Conservation (phyloP, 805 yeast species). For the Starmerella etchellsii region DNA sequence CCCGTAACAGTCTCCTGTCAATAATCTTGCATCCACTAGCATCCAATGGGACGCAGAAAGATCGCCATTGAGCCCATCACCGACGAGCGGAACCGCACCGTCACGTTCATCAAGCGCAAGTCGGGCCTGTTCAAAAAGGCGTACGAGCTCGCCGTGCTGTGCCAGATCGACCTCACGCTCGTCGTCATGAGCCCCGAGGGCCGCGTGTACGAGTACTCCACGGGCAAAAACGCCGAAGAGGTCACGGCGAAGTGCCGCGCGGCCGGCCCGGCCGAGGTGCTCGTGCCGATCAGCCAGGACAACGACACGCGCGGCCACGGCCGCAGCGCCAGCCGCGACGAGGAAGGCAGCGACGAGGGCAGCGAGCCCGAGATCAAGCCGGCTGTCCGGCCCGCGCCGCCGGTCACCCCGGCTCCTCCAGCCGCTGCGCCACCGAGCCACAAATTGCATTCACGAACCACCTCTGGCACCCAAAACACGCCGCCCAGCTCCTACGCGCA, state of each 20-base stretch:
- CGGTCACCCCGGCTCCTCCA: no score
- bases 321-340: not conserved
- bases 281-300: no score
- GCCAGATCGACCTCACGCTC: conserved; percentile 87
- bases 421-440: no score
- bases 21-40: no score
- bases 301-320: no score
- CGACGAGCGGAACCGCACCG: conserved; percentile 65
- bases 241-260: conserved; percentile 27
- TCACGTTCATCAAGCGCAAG: conserved; percentile 83
- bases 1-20: no score
- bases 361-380: not conserved
- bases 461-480: no score
- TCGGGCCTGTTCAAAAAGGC: conserved; percentile 82
- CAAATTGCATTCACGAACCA: no score
- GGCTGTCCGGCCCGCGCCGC: no score
- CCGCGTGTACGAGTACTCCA: conserved; percentile 68
- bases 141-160: conserved; percentile 72
- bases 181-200: conserved; percentile 68
- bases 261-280: not conserved
- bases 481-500: not conserved
- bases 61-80: conserved; percentile 82
- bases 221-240: conserved; percentile 47
- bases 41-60: conserved; percentile 97
- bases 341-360: conserved; percentile 4